A percentile compares a stretch with the other conserved stretches of the same genome.
These are phyloP conservation scores for Clonostachys sp. DNA, from an alignment of 2,329 filamentous ascomycete species.

Conservation along the genomic window DNA sequence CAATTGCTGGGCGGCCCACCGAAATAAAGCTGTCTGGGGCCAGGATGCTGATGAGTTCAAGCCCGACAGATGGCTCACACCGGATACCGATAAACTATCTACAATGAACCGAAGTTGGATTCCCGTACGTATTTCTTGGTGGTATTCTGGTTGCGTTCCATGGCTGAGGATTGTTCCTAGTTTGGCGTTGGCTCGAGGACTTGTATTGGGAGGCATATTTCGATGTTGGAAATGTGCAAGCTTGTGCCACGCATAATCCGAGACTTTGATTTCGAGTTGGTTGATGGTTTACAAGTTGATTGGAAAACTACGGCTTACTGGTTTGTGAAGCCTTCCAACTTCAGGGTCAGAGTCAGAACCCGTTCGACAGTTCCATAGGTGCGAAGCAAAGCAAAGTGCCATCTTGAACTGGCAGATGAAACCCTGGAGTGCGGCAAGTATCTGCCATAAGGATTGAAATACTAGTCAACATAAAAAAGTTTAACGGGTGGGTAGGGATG, in stretches of 20 bases:
- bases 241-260: conserved; percentile 35
- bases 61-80: conserved; percentile 28
- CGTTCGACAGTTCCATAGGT: too few species aligned
- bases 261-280: conserved; percentile 24
- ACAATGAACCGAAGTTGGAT: conserved; percentile 3
- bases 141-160: conserved; percentile 12
- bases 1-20: conserved; percentile 36
- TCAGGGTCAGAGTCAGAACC: neutral
- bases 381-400: too few species aligned
- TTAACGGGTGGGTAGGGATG: too few species aligned
- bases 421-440: too few species aligned
- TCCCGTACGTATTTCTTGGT: conserved; percentile 4
- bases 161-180: conserved; percentile 27
- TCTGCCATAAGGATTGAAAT: too few species aligned
- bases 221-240: conserved; percentile 36
- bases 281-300: neutral
- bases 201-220: conserved; percentile 35
- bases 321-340: conserved; percentile 2
- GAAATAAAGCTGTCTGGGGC: conserved; percentile 32
- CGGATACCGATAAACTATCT: conserved; percentile 8
- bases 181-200: conserved; percentile 35
- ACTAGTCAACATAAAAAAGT: too few species aligned
- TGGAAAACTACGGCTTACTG: conserved; percentile 1
- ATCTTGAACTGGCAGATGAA: too few species aligned
- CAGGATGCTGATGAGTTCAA: conserved; percentile 33